Evolutionary conservation across 2,329 filamentous ascomycete genomes (phyloP), one percentile per base, ranked within the genome.

Genomic region (Lachnellula subtilissima): DNA sequence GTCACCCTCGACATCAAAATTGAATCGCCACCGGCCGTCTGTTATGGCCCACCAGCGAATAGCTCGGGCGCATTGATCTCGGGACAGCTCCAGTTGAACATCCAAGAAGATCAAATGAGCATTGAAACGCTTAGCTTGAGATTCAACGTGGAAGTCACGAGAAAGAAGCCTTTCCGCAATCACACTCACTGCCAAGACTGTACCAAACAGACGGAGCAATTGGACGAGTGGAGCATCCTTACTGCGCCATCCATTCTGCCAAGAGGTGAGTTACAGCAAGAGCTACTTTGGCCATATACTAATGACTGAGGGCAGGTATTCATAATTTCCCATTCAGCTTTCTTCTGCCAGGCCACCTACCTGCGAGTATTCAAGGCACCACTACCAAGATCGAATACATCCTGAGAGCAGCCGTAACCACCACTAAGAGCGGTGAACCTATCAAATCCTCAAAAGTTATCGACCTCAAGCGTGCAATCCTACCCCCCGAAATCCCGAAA

Each of bases 291-390:
- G 6, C 28, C 32, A 22, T 42, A 19, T 12, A 23, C 58, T 68
- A 55, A 63, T 51, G 25, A 11, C 15, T 47, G 73, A 50, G 28
- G 28, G 64, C 69, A 73, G 86, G 87, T 58, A 74, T 79, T 50
- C 91, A 97, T 71, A 79, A 84, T 47, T 95, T 92, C 70, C 93
- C 94, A 49, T 96, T 97, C 73, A 96, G 91, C 65, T 87, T 91
- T 64, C 79, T 97, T 51, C 82, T 99, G 46, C 84, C 86, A 1
- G 94, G 94, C 19, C 82, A 93, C 67, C 80, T 96, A n/a, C 92
- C 93, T 3, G 89, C 91, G 2, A 88, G 85, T 43, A 89, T 89
- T 67, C 86, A 92, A 68, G 88, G 88, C 53, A 76, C 82, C 6
- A 74, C 97, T 49, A 82, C 87, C 17, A 79, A 79, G 55, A 85